Evolutionary conservation across 2,329 filamentous ascomycete species (phyloP).

Genomic region (Chaetomium olivaceum): DNA sequence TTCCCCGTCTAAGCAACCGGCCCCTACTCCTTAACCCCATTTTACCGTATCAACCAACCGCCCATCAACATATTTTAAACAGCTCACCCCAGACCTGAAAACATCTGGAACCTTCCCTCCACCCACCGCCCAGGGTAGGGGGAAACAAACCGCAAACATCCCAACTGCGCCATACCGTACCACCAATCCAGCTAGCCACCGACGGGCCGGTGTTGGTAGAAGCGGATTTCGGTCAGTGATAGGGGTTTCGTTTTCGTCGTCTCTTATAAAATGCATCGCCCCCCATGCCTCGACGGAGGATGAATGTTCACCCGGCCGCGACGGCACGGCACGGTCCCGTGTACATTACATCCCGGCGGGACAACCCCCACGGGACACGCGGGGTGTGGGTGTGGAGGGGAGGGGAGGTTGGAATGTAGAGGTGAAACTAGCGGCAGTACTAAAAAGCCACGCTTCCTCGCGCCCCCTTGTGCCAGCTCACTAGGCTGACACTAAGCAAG

Average conservation of each 20-base stretch:
- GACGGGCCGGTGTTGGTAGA: background rate
- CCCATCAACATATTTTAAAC: background rate
- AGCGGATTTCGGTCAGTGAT: background rate
- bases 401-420: background rate
- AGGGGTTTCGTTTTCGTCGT: background rate
- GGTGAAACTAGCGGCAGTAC: background rate
- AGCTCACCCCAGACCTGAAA: background rate
- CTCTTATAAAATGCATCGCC: too few relatives aligned
- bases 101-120: background rate
- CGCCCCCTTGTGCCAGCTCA: background rate
- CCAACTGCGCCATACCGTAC: background rate
- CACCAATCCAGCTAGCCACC: background rate
- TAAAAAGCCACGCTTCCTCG: background rate
- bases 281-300: background rate
- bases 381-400: too few relatives aligned
- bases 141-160: conserved; percentile 6
- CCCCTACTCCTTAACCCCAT: background rate
- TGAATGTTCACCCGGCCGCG: background rate
- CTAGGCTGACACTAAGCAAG: background rate
- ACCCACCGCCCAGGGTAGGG: conserved; percentile 17
- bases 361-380: background rate
- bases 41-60: background rate
- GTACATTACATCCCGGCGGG: background rate
- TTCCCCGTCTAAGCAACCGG: conserved; percentile 25
- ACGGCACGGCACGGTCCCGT: background rate